Evolutionary conservation across 1,284 basidiomycete species (phyloP), one percentile per base, ranked within the genome.

Genomic region (Fomitopsis pinicola): DNA sequence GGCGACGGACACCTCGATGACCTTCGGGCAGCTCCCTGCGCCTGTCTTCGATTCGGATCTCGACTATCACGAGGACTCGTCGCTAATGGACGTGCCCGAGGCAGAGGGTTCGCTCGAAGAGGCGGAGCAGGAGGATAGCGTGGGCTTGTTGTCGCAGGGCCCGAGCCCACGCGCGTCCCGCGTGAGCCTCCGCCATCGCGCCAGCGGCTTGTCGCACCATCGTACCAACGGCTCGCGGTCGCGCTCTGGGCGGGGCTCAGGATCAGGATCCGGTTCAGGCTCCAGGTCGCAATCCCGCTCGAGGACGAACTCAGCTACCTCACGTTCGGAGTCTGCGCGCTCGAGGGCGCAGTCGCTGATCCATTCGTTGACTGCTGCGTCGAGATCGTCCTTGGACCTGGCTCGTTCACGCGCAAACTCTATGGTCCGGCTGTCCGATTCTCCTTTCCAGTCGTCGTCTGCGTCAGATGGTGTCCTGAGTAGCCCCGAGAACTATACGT

Each of bases 121-220:
- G 55, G 86, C 80, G 10, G 89, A 92, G 71, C 79, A 80, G 36
- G 87, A 90, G 55, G 89, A 92, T 67, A 81, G 81, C 57, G 84
- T 92, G 55, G 91, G 89, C 15, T 68, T 80, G 14, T 74, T 92
- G 59, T 81, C 80, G 59, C 72, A 76, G 45, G 75, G 74, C 2
- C 79, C 81, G 14, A 87, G 85, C 66, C 87, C 86, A 3, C 78
- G 80, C 40, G 77, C 79, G 5, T 89, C 88, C 28, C 74, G 84
- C 33, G 78, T 77, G 7, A 82, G 80, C 55, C 73, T 80, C 60
- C 73, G 79, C n/a, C 77, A 74, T 56, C 74, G 77, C 57, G 75
- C 74, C 6, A 77, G 79, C 59, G 73, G 66, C 63, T 59, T 77
- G 61, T 67, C 75, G 46, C 67, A 64, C 42, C 66, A 66, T 12